Evolutionary conservation across 2,329 filamentous ascomycete genomes (phyloP).

Genomic region (Neofusicoccum ribis): DNA sequence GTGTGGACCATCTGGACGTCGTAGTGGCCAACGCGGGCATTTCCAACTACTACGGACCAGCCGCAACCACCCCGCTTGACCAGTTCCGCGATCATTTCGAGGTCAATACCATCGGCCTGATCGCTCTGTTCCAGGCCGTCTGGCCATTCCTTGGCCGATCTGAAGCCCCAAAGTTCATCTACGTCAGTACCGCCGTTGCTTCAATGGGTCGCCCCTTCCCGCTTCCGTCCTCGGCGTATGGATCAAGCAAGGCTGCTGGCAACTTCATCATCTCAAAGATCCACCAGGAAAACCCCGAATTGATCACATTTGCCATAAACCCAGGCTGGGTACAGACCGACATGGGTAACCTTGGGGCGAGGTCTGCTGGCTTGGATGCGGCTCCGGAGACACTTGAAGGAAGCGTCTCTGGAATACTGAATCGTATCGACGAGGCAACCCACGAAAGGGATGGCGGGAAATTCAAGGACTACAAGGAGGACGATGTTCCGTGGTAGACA

Average conservation of each 20-base stretch:
- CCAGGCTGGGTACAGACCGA: conserved; percentile 29
- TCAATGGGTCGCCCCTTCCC: not conserved
- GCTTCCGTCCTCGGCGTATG: conserved; percentile 19
- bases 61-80: not conserved
- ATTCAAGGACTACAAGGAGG: conserved; percentile 10
- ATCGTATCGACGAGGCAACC: conserved; percentile 1
- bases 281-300: conserved; percentile 19
- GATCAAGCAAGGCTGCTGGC: conserved; percentile 20
- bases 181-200: not conserved
- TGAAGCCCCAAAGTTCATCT: not conserved
- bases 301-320: conserved; percentile 9
- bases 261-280: conserved; percentile 20
- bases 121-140: conserved; percentile 36
- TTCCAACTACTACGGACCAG: conserved; percentile 1
- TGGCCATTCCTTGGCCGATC: conserved; percentile 35
- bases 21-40: conserved; percentile 6
- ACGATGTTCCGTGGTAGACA: not conserved
- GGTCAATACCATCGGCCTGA: conserved; percentile 42
- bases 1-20: not conserved
- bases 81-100: conserved; percentile 9
- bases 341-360: conserved; percentile 27
- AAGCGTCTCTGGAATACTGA: conserved; percentile 24
- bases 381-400: conserved; percentile 21
- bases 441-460: conserved; percentile 1
- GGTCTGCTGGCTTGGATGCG: conserved; percentile 10